phyloP scores from a whole-genome alignment of 106 monocot genomes.

The Dendrobium huoshanense region DNA sequence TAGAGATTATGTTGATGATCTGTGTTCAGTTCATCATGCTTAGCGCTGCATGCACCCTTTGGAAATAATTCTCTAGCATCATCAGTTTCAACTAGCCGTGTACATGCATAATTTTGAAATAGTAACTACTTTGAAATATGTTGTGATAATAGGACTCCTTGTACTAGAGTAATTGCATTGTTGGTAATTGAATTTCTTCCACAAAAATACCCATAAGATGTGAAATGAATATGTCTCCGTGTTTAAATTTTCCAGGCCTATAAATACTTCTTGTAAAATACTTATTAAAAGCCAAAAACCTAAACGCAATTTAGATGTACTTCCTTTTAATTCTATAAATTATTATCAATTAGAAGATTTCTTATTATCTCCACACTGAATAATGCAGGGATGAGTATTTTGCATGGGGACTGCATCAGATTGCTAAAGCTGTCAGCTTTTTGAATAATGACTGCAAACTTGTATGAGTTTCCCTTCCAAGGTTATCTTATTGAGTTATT shows the following conservation, averaged over 20 bases:
- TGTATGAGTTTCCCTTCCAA: constrained; percentile 32
- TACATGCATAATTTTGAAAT: not conserved
- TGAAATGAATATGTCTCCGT: not conserved
- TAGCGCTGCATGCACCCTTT: not conserved
- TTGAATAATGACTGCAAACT: constrained; percentile 99
- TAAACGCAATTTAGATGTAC: not conserved
- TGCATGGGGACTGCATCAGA: constrained; percentile 99
- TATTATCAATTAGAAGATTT: not conserved
- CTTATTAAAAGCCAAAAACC: not conserved
- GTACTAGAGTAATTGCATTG: not conserved
- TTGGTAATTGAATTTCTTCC: not conserved
- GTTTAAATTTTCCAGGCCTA: not conserved
- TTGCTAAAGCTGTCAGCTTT: constrained; percentile 98
- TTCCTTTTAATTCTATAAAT: not conserved
- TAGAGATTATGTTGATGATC: not conserved
- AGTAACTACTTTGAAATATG: not conserved
- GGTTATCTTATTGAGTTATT: not conserved
- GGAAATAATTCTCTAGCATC: not conserved
- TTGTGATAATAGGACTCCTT: not conserved
- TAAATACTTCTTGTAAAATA: not conserved
- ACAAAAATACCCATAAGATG: not conserved
- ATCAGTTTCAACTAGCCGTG: not conserved
- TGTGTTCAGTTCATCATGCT: not conserved
- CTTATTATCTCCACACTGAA: not conserved
- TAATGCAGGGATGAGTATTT: constrained; percentile 89